Evolutionary conservation across 257 asterid genomes (phyloP).

Genomic region (Phtheirospermum japonicum): DNA sequence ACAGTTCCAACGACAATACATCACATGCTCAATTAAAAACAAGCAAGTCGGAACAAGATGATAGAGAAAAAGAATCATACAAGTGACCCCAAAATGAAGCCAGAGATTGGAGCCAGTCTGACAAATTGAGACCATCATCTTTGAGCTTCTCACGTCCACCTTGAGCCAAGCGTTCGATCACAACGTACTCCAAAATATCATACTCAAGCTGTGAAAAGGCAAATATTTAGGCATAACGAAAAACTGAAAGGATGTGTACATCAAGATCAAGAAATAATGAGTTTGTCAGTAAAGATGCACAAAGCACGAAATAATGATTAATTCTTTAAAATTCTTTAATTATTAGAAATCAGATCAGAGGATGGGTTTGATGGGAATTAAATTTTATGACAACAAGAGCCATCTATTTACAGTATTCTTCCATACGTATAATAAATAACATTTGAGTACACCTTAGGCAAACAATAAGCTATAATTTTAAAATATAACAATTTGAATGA

Average conservation of each 20-base stretch:
- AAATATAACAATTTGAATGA: not conserved
- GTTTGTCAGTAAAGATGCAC: slow-evolving; percentile 8
- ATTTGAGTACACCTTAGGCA: no score
- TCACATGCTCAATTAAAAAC: slow-evolving; percentile 29
- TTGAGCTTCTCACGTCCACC: slow-evolving; percentile 98
- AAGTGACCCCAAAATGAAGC: slow-evolving; percentile 99
- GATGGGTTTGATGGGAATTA: not conserved
- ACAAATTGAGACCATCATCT: slow-evolving; percentile 97
- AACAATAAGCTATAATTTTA: not conserved
- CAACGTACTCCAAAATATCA: slow-evolving; percentile 97
- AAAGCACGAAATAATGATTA: slow-evolving; percentile 6
- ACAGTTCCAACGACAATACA: slow-evolving; percentile 28
- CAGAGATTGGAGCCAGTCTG: slow-evolving; percentile 99
- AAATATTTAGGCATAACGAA: slow-evolving; percentile 23
- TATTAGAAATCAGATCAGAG: not conserved
- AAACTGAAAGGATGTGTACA: not conserved
- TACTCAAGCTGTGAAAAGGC: slow-evolving; percentile 78
- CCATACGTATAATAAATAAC: no score
- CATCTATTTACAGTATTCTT: no score
- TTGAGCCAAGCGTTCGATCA: slow-evolving; percentile 95
- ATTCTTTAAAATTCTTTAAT: not conserved
- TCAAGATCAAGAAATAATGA: slow-evolving; percentile 8
- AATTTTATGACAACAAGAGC: not conserved
- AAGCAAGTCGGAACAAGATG: slow-evolving; percentile 30
- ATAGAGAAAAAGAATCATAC: slow-evolving; percentile 56